Conservation (phyloP, 352 stramenopile species). For the Phytophthora fragariaefolia region DNA sequence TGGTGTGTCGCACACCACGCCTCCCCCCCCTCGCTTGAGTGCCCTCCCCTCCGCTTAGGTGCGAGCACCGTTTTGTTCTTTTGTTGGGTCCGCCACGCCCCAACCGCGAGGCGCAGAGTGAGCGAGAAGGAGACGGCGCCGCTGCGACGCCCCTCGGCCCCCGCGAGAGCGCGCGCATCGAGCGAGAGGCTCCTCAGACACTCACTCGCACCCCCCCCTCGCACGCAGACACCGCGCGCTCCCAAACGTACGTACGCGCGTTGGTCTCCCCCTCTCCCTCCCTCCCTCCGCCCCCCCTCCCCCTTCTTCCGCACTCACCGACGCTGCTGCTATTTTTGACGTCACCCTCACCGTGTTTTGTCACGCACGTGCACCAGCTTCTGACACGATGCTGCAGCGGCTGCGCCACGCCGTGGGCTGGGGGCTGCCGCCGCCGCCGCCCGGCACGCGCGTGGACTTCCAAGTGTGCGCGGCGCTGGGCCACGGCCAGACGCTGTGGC, state of each 20-base stretch:
- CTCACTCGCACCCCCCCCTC: too few species aligned
- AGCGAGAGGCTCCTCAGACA: not conserved
- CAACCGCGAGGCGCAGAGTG: not conserved
- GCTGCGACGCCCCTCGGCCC: too few species aligned
- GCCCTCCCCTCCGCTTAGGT: constrained; percentile 4
- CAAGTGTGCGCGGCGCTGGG: constrained; percentile 77
- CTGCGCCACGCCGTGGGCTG: constrained; percentile 82
- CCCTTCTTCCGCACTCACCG: not conserved
- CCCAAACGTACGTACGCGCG: too few species aligned
- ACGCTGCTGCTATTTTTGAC: too few species aligned
- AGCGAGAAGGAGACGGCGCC: not conserved
- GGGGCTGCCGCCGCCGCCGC: constrained; percentile 59
- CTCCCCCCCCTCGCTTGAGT: constrained; percentile 11
- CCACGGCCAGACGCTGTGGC: constrained; percentile 84
- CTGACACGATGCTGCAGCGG: constrained; percentile 73
- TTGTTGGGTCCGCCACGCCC: constrained; percentile 23
- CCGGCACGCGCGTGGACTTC: constrained; percentile 82
- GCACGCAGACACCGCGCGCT: too few species aligned
- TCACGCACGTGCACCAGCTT: not conserved
- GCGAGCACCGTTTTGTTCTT: constrained; percentile 27
- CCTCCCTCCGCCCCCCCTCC: not conserved
- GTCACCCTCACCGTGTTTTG: not conserved
- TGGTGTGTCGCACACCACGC: not conserved
- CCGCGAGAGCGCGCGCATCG: not conserved
- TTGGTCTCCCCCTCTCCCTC: not conserved